Evolutionary conservation across 257 asterid species (phyloP).

Genomic region (Solanum paucissectum): DNA sequence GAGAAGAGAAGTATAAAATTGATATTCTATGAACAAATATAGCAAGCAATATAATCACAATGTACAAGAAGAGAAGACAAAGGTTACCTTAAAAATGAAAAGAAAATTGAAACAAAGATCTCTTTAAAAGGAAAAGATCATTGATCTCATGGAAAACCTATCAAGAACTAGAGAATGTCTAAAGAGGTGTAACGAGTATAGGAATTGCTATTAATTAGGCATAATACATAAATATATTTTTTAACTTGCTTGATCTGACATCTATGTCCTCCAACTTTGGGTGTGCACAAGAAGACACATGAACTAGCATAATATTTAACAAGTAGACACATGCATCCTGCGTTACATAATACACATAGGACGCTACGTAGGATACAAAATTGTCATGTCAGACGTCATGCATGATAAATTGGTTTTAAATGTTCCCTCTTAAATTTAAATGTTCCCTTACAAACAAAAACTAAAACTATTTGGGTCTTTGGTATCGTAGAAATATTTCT

Average conservation of each 20-base stretch:
- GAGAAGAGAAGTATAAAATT: neutral
- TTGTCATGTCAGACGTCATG: neutral
- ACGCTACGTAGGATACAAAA: neutral
- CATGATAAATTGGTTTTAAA: neutral
- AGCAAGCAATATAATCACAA: neutral
- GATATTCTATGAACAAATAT: neutral
- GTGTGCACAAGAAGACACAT: neutral
- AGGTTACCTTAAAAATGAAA: neutral
- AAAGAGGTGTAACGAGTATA: neutral
- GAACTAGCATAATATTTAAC: too few relatives aligned
- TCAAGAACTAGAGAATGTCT: neutral
- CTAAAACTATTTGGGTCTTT: neutral
- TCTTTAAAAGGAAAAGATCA: neutral
- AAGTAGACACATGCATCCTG: neutral
- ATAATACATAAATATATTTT: too few relatives aligned
- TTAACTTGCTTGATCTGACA: neutral
- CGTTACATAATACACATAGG: neutral
- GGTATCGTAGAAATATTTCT: neutral
- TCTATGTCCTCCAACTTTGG: neutral
- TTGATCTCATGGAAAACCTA: neutral
- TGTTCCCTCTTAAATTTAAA: too few relatives aligned
- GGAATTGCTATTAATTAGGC: neutral
- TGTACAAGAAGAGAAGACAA: neutral
- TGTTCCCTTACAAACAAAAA: neutral
- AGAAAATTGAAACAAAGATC: neutral